Percentiles rank a stretch among this genome's conserved stretches.
These are phyloP conservation scores for Pseudonitzschia pungens DNA, from an alignment of 108 stramenopile genomes.

Conservation along the genomic window DNA sequence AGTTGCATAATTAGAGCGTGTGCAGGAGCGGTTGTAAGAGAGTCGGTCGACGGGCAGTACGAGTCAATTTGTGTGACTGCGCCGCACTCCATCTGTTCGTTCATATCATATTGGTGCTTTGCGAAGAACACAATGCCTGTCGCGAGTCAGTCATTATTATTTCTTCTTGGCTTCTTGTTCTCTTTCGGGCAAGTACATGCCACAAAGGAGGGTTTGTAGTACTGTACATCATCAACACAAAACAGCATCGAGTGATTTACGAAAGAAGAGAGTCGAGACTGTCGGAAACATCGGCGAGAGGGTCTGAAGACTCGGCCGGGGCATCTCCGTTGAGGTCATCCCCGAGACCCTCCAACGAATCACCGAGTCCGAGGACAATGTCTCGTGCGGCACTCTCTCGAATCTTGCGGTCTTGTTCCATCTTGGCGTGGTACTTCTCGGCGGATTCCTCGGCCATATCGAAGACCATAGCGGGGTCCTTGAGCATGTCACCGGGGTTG, in stretches of 20 bases:
- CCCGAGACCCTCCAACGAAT: conserved; percentile 86
- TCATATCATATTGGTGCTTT: conserved; percentile 1
- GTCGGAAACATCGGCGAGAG: conserved; percentile 74
- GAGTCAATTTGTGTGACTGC: not conserved
- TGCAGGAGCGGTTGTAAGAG: not conserved
- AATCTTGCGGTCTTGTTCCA: conserved; percentile 93
- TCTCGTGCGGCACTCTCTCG: conserved; percentile 91
- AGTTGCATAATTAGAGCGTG: not conserved
- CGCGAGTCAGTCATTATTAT: not conserved
- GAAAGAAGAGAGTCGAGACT: conserved; percentile 81
- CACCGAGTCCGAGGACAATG: conserved; percentile 91
- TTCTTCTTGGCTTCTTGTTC: conserved; percentile 16
- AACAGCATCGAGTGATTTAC: conserved; percentile 26
- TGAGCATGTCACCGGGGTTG: conserved; percentile 96
- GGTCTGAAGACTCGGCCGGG: conserved; percentile 32
- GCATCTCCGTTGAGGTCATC: conserved; percentile 20
- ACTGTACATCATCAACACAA: conserved; percentile 1
- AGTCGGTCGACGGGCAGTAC: not conserved
- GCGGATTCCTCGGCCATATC: conserved; percentile 91
- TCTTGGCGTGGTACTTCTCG: conserved; percentile 79
- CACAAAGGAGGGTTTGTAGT: not conserved
- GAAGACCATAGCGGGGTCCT: conserved; percentile 83
- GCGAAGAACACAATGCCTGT: not conserved
- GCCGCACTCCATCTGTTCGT: not conserved
- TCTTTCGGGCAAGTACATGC: not conserved